Evolutionary conservation across 768 basidiomycete species (phyloP).

Genomic region (Trametes villosa): DNA sequence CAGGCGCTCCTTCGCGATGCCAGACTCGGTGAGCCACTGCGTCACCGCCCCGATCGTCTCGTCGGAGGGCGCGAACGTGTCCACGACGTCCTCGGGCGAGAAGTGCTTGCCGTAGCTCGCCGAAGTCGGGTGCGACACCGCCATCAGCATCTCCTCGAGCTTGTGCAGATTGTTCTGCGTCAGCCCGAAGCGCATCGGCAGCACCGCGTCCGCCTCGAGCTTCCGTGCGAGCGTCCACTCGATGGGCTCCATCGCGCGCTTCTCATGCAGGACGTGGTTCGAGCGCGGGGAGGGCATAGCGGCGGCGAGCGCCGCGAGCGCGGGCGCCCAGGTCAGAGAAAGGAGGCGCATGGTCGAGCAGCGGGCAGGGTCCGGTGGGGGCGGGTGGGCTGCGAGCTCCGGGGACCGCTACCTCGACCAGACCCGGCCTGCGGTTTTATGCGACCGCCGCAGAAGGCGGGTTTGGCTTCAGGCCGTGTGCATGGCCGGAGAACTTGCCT

Average conservation of each 20-base stretch:
- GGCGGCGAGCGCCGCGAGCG: slow-evolving; percentile 24
- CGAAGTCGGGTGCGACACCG: slow-evolving; percentile 49
- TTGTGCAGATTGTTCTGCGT: slow-evolving; percentile 45
- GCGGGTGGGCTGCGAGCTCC: slow-evolving; percentile 8
- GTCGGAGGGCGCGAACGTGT: slow-evolving; percentile 46
- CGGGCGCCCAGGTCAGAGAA: slow-evolving; percentile 3
- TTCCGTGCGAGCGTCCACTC: slow-evolving; percentile 40
- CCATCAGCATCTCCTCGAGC: slow-evolving; percentile 46
- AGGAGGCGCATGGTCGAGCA: slow-evolving; percentile 10
- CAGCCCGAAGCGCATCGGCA: slow-evolving; percentile 53
- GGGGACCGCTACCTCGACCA: not conserved
- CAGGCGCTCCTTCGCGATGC: slow-evolving; percentile 41
- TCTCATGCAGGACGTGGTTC: slow-evolving; percentile 43
- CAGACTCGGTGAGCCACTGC: slow-evolving; percentile 44
- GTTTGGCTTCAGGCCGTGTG: not conserved
- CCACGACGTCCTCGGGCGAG: slow-evolving; percentile 42
- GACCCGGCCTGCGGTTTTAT: not conserved
- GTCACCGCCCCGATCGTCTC: slow-evolving; percentile 43
- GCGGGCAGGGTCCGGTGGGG: not conserved
- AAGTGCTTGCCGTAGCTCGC: slow-evolving; percentile 52
- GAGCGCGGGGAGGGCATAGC: slow-evolving; percentile 21
- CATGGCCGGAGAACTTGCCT: not conserved
- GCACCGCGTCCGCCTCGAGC: slow-evolving; percentile 34
- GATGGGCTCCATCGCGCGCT: slow-evolving; percentile 38
- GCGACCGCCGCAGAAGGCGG: not conserved